phyloP scores from a whole-genome alignment of 73 alveolate genomes.

The Durusdinium trenchii region DNA sequence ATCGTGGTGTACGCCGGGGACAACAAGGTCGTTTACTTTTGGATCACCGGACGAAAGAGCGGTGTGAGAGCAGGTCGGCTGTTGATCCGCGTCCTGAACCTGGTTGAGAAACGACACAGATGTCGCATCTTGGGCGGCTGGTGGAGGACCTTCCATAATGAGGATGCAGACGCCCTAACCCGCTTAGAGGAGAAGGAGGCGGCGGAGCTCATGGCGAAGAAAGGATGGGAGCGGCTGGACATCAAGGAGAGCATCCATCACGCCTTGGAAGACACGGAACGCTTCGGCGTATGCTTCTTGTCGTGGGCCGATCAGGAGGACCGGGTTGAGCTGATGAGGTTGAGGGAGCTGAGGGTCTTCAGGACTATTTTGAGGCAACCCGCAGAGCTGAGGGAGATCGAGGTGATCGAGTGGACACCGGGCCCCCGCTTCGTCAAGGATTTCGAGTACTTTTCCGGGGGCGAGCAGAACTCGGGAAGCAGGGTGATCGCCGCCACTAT shows the following conservation, averaged over 20 bases:
- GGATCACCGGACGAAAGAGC: background rate
- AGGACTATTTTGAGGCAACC: background rate
- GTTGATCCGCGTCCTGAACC: slow-evolving; percentile 14
- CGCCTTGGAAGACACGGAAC: slow-evolving; percentile 7
- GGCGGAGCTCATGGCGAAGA: background rate
- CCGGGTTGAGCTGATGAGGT: background rate
- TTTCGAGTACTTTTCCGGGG: background rate
- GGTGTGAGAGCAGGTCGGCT: background rate
- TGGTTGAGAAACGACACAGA: background rate
- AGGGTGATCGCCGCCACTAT: background rate
- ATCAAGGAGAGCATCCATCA: background rate
- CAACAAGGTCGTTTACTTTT: slow-evolving; percentile 35
- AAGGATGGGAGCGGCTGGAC: background rate
- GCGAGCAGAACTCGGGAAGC: background rate
- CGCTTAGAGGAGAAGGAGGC: background rate
- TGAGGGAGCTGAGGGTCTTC: background rate
- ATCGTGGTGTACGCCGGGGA: slow-evolving; percentile 57
- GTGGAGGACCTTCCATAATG: slow-evolving; percentile 51
- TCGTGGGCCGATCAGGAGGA: slow-evolving; percentile 4
- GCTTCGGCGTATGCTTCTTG: background rate
- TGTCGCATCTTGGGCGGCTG: background rate
- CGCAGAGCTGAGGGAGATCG: background rate
- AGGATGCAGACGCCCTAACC: background rate
- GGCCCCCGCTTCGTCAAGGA: background rate
- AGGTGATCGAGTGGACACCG: background rate